Percentiles rank a stretch among this genome's conserved stretches.
Evolutionary conservation across 2,329 filamentous ascomycete genomes (phyloP).

Genomic region (Monilinia laxa): DNA sequence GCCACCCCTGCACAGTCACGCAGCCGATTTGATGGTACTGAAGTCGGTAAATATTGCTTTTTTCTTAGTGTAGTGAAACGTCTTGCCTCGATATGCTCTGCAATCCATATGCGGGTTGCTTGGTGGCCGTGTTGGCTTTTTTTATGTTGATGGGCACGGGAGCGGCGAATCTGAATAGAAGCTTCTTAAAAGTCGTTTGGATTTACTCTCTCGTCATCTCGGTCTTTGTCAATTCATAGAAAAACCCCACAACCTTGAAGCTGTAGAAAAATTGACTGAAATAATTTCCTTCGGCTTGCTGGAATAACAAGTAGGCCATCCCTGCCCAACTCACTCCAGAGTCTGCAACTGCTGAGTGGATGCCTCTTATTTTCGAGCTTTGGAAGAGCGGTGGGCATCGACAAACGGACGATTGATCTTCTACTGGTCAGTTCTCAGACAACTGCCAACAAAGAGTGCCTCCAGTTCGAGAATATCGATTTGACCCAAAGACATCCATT

Average conservation of each 20-base stretch:
- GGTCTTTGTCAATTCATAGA: slow-evolving; percentile 27
- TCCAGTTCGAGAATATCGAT: slow-evolving; percentile 44
- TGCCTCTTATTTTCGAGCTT: slow-evolving; percentile 44
- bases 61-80: slow-evolving; percentile 36
- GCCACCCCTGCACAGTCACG: slow-evolving; percentile 34
- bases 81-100: slow-evolving; percentile 37
- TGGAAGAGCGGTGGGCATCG: slow-evolving; percentile 50
- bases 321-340: slow-evolving; percentile 29
- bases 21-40: slow-evolving; percentile 32
- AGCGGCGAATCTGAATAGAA: slow-evolving; percentile 38
- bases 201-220: slow-evolving; percentile 30
- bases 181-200: slow-evolving; percentile 35
- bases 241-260: slow-evolving; percentile 18
- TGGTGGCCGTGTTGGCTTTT: slow-evolving; percentile 32
- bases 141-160: slow-evolving; percentile 36
- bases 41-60: slow-evolving; percentile 32
- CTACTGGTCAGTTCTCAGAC: slow-evolving; percentile 49
- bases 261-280: slow-evolving; percentile 27
- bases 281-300: slow-evolving; percentile 25
- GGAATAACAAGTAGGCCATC: slow-evolving; percentile 19
- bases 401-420: slow-evolving; percentile 48
- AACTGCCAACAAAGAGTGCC: slow-evolving; percentile 48
- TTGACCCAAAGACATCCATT: slow-evolving; percentile 32
- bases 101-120: slow-evolving; percentile 34
- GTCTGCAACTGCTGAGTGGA: slow-evolving; percentile 31